Evolutionary conservation across 768 basidiomycete species (phyloP).

Genomic region (Melanogaster broomeanus): DNA sequence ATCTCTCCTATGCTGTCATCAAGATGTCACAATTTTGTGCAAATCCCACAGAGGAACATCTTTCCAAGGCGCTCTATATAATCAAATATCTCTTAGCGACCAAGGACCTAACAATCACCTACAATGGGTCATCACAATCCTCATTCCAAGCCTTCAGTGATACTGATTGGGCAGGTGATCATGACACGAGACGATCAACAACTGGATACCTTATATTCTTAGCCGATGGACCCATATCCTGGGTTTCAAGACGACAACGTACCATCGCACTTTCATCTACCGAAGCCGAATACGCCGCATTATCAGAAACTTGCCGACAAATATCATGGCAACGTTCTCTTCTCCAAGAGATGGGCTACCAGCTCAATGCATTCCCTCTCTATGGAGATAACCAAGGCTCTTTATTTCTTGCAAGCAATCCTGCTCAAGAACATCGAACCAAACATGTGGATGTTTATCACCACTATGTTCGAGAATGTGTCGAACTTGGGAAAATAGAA

Average conservation of each 20-base stretch:
- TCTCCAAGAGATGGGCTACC: constrained; percentile 18
- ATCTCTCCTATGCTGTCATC: constrained; percentile 30
- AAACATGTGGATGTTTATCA: not conserved
- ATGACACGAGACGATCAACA: not conserved
- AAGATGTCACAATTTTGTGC: constrained; percentile 20
- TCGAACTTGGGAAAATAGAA: not conserved
- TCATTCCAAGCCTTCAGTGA: not conserved
- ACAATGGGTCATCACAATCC: not conserved
- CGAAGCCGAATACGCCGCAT: constrained; percentile 48
- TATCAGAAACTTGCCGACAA: constrained; percentile 26
- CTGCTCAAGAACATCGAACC: not conserved
- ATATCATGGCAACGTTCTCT: constrained; percentile 27
- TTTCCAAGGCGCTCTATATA: not conserved
- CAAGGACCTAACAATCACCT: not conserved
- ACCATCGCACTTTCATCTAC: constrained; percentile 27
- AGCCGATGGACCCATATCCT: not conserved
- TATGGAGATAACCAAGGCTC: constrained; percentile 5
- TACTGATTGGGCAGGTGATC: not conserved
- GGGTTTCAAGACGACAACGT: not conserved
- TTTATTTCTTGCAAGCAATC: not conserved
- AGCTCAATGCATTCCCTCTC: constrained; percentile 8
- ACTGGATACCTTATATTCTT: not conserved
- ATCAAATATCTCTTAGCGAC: not conserved
- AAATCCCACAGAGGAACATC: not conserved
- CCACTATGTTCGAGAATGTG: not conserved